phyloP scores from a whole-genome alignment of 371 early-diverging fungal genomes.

The Choanephora cucurbitarum region DNA sequence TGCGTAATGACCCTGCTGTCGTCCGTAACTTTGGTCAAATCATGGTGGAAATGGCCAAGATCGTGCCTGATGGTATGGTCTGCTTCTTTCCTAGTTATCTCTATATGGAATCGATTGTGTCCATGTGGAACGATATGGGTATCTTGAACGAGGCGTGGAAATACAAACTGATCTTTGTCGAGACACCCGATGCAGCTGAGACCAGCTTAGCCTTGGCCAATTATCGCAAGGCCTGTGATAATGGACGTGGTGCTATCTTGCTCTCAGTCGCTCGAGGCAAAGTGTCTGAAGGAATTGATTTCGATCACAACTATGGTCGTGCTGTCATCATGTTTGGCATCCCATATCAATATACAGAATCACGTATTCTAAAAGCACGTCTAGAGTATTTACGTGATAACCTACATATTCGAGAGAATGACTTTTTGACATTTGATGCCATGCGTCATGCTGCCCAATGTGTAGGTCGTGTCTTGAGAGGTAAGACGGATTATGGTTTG shows the following conservation, averaged over 20 bases:
- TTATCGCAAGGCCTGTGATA: slow-evolving; percentile 96
- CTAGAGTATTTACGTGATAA: slow-evolving; percentile 95
- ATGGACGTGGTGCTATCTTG: slow-evolving; percentile 98
- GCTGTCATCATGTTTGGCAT: slow-evolving; percentile 99
- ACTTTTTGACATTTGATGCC: slow-evolving; percentile 99
- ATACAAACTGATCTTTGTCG: slow-evolving; percentile 98
- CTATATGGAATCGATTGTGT: slow-evolving; percentile 99
- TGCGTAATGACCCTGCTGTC: slow-evolving; percentile 98
- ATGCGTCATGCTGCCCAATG: slow-evolving; percentile 99
- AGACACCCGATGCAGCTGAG: slow-evolving; percentile 99
- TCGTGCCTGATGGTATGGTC: slow-evolving; percentile 98
- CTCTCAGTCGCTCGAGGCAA: slow-evolving; percentile 99
- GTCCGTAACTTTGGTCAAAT: slow-evolving; percentile 99
- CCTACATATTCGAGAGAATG: slow-evolving; percentile 95
- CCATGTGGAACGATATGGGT: slow-evolving; percentile 98
- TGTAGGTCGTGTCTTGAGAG: slow-evolving; percentile 97
- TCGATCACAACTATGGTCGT: slow-evolving; percentile 99
- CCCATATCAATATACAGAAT: slow-evolving; percentile 99
- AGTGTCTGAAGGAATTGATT: slow-evolving; percentile 99
- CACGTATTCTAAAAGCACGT: slow-evolving; percentile 93
- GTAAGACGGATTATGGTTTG: slow-evolving; percentile 99
- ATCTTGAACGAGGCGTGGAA: slow-evolving; percentile 94
- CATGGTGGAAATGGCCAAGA: slow-evolving; percentile 91
- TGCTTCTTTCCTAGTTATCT: slow-evolving; percentile 99
- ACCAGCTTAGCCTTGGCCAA: slow-evolving; percentile 95